A percentile compares a stretch with the other conserved stretches of the same genome.
Conservation (phyloP, 192 early-diverging fungal species). For the Backusella mclennaniae region DNA sequence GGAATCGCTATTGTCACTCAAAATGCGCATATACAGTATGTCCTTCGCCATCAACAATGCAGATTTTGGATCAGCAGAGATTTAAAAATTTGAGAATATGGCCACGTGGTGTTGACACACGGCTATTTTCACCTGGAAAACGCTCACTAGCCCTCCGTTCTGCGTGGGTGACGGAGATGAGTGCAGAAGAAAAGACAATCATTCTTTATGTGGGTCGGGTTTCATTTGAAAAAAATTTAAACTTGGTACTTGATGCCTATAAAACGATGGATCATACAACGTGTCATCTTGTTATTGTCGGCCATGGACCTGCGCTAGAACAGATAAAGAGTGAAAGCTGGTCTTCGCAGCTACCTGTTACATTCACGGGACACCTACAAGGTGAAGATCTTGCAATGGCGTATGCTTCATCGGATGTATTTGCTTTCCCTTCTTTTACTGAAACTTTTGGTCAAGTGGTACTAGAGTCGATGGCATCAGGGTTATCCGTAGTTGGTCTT, state of each 20-base stretch:
- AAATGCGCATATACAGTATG: conserved; percentile 30
- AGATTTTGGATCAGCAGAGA: conserved; percentile 29
- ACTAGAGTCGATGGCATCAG: conserved; percentile 35
- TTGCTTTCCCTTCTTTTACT: conserved; percentile 37
- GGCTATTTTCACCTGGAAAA: conserved; percentile 27
- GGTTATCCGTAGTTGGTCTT: conserved; percentile 31
- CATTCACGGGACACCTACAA: conserved; percentile 35
- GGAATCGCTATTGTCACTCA: conserved; percentile 37
- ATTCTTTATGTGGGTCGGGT: conserved; percentile 36
- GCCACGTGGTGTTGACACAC: conserved; percentile 34
- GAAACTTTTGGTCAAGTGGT: conserved; percentile 44
- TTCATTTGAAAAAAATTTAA: conserved; percentile 39
- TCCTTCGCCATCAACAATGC: conserved; percentile 28
- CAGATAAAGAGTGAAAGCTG: conserved; percentile 19
- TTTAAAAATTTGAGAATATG: conserved; percentile 31
- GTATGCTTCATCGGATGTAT: conserved; percentile 37
- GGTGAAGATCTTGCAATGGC: conserved; percentile 26
- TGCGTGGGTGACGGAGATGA: conserved; percentile 19
- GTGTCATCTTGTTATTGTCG: conserved; percentile 38
- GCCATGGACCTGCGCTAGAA: conserved; percentile 33
- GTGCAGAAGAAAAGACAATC: conserved; percentile 15
- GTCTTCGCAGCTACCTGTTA: conserved; percentile 21
- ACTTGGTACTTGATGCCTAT: conserved; percentile 30
- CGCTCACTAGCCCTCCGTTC: conserved; percentile 20
- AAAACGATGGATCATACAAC: conserved; percentile 27